Percentiles rank a stretch among this genome's conserved stretches.
These are phyloP conservation scores for Pseudogymnoascus sp. DNA, from an alignment of 2,329 filamentous ascomycete species.

Conservation along the genomic window DNA sequence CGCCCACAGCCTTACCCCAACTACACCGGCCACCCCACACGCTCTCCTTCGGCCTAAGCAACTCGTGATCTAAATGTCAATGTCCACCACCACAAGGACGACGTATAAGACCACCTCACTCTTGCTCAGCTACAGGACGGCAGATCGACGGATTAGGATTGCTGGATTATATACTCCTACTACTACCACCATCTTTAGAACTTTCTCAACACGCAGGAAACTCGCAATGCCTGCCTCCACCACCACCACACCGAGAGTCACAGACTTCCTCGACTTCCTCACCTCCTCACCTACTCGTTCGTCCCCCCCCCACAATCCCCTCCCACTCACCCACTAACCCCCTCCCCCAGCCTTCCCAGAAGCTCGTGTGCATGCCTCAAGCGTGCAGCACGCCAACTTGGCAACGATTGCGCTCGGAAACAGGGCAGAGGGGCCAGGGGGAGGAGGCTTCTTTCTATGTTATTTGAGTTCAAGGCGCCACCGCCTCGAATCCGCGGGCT, in stretches of 20 bases:
- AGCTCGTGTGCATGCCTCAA: too few species aligned
- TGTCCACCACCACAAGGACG: too few species aligned
- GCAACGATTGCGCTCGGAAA: background rate
- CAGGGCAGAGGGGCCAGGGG: background rate
- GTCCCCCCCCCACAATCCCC: slow-evolving; percentile 26
- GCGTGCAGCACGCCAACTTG: background rate
- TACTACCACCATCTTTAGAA: background rate
- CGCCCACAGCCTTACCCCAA: background rate
- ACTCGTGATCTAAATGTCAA: slow-evolving; percentile 1
- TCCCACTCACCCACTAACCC: slow-evolving; percentile 20
- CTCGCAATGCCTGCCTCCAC: slow-evolving; percentile 19
- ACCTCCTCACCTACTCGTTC: slow-evolving; percentile 90
- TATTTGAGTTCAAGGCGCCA: background rate
- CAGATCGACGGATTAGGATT: background rate
- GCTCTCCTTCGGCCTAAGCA: background rate
- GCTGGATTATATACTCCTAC: background rate
- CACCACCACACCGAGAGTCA: slow-evolving; percentile 14
- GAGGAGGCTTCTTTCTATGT: background rate
- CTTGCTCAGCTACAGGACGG: background rate
- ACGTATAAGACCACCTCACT: background rate
- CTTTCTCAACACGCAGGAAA: slow-evolving; percentile 13
- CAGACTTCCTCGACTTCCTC: slow-evolving; percentile 84
- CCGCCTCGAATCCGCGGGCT: slow-evolving; percentile 74
- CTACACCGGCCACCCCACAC: background rate
- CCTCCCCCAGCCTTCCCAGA: slow-evolving; percentile 56